Evolutionary conservation across 345 rosid species (phyloP).

Genomic region (Populus nigra): DNA sequence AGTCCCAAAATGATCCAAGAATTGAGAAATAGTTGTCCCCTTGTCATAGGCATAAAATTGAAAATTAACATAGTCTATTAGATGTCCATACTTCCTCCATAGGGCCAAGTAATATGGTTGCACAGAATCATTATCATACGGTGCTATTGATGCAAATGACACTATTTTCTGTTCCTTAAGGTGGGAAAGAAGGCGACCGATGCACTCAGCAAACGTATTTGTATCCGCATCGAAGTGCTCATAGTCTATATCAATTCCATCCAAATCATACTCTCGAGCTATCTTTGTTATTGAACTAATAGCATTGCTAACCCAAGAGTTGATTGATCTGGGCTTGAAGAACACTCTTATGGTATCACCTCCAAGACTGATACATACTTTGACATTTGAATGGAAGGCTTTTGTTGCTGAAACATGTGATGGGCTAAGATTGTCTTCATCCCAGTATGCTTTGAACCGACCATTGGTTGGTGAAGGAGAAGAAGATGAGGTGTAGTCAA

Average conservation of each 20-base stretch:
- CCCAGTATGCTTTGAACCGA: constrained; percentile 43
- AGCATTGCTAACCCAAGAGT: constrained; percentile 53
- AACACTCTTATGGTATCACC: constrained; percentile 38
- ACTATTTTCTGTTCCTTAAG: constrained; percentile 21
- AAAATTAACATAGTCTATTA: constrained; percentile 59
- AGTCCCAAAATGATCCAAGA: constrained; percentile 30
- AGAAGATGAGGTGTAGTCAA: constrained; percentile 41
- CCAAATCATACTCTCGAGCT: constrained; percentile 33
- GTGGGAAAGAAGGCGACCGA: constrained; percentile 41
- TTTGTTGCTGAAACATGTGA: constrained; percentile 38
- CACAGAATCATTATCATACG: constrained; percentile 38
- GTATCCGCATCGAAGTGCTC: constrained; percentile 54
- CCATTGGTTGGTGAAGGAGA: constrained; percentile 49
- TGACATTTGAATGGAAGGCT: constrained; percentile 37
- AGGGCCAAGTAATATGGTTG: constrained; percentile 50
- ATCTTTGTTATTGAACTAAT: constrained; percentile 39
- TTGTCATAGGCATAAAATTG: constrained; percentile 54
- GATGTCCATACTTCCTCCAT: constrained; percentile 53
- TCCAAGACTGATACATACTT: constrained; percentile 58
- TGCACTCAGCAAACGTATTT: constrained; percentile 52
- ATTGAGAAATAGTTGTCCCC: constrained; percentile 40
- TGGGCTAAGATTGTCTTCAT: constrained; percentile 35
- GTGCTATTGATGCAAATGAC: constrained; percentile 57
- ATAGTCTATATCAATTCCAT: constrained; percentile 56
- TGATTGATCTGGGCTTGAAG: constrained; percentile 41